A percentile compares a stretch with the other conserved stretches of the same genome.
These are phyloP conservation scores for Cucurbitaria berberidis DNA, from an alignment of 2,329 filamentous ascomycete species.

Conservation along the genomic window DNA sequence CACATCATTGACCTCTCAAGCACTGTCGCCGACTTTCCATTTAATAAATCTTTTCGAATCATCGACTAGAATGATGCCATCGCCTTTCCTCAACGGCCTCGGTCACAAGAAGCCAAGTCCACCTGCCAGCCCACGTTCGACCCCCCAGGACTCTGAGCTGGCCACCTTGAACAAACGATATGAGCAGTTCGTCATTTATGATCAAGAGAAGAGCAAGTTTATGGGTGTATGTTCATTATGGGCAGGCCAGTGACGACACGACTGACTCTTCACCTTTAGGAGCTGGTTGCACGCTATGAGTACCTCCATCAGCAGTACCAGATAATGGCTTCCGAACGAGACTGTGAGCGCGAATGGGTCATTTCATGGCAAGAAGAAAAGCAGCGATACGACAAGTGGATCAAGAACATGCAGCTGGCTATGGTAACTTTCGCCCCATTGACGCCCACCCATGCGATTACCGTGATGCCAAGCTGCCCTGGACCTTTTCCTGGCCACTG, in stretches of 20 bases:
- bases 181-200: slow-evolving; percentile 36
- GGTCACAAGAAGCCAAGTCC: slow-evolving; percentile 5
- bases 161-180: slow-evolving; percentile 37
- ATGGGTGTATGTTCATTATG: slow-evolving; percentile 34
- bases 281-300: slow-evolving; percentile 51
- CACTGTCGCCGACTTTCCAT: neutral
- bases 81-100: slow-evolving; percentile 15
- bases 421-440: slow-evolving; percentile 26
- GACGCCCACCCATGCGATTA: neutral
- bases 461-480: neutral
- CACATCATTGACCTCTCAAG: neutral
- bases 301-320: slow-evolving; percentile 42
- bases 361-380: slow-evolving; percentile 29
- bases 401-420: slow-evolving; percentile 26
- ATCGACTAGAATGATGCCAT: slow-evolving; percentile 19
- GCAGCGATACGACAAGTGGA: slow-evolving; percentile 22
- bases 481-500: neutral
- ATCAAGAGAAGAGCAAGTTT: slow-evolving; percentile 41
- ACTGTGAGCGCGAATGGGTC: slow-evolving; percentile 31
- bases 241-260: neutral
- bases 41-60: neutral
- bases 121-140: slow-evolving; percentile 1
- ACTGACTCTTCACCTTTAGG: slow-evolving; percentile 32
- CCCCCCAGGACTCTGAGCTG: slow-evolving; percentile 7
- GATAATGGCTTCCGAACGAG: slow-evolving; percentile 30